Evolutionary conservation across 148 eudicot genomes (phyloP).

Genomic region (Rhododendron vialii): DNA sequence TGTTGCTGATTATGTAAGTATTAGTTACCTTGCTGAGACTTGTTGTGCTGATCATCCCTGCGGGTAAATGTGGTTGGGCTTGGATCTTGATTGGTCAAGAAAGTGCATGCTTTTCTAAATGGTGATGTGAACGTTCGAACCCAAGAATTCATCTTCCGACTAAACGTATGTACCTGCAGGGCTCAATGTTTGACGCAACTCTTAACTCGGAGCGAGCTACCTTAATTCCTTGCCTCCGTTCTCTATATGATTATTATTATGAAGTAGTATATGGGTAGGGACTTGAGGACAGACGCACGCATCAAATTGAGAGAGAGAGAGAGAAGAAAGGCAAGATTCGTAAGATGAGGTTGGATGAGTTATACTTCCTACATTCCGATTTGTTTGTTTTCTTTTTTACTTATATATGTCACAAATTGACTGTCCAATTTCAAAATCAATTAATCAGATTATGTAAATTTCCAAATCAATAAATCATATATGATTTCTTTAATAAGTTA

Average conservation of each 20-base stretch:
- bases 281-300: not conserved
- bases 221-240: not conserved
- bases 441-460: too few species aligned
- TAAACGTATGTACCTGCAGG: not conserved
- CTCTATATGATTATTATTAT: not conserved
- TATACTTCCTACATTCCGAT: not conserved
- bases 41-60: constrained; percentile 19
- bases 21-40: constrained; percentile 28
- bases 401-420: too few species aligned
- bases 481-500: too few species aligned
- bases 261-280: not conserved
- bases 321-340: constrained; percentile 67
- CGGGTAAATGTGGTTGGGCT: not conserved
- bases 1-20: not conserved
- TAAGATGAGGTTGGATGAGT: constrained; percentile 41
- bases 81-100: constrained; percentile 47
- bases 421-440: too few species aligned
- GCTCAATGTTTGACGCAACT: not conserved
- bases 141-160: constrained; percentile 52
- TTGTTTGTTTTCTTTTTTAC: too few species aligned
- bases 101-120: constrained; percentile 71
- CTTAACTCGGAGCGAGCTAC: not conserved
- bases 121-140: constrained; percentile 68
- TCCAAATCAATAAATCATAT: too few species aligned
- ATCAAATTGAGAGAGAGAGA: not conserved